Evolutionary conservation across 176 grass and related monocot genomes (phyloP).

Genomic region (Paspalum vaginatum): DNA sequence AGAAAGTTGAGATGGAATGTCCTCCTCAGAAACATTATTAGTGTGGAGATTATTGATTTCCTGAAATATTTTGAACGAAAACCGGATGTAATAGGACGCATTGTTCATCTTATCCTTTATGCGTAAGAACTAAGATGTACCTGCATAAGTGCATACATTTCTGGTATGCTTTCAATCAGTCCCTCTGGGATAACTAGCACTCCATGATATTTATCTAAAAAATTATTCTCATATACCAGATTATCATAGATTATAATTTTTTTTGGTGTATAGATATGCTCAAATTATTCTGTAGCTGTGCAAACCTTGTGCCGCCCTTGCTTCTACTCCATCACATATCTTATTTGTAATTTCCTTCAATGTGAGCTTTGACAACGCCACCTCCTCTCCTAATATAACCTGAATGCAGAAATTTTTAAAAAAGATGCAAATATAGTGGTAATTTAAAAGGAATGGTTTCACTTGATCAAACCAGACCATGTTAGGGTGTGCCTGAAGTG

Average conservation of each 20-base stretch:
- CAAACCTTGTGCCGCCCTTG: slow-evolving; percentile 65
- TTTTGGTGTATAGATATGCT: neutral
- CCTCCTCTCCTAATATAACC: slow-evolving; percentile 80
- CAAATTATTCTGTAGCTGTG: neutral
- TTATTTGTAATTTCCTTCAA: slow-evolving; percentile 68
- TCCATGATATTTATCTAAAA: slow-evolving; percentile 65
- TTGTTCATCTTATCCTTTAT: slow-evolving; percentile 12
- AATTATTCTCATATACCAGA: no score
- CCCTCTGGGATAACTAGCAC: slow-evolving; percentile 79
- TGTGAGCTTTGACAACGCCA: slow-evolving; percentile 72
- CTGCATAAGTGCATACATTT: slow-evolving; percentile 79
- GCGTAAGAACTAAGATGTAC: slow-evolving; percentile 29
- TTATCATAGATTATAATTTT: no score
- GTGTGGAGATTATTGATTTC: slow-evolving; percentile 69
- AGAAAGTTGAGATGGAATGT: slow-evolving; percentile 56
- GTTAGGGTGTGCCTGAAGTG: slow-evolving; percentile 80
- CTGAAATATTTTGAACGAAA: slow-evolving; percentile 40
- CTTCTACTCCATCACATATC: slow-evolving; percentile 79
- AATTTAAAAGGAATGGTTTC: neutral
- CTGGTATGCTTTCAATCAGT: slow-evolving; percentile 71
- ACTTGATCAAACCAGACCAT: slow-evolving; percentile 56
- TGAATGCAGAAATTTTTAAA: neutral
- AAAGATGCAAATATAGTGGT: neutral
- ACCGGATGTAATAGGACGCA: neutral
- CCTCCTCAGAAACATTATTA: slow-evolving; percentile 43